These are phyloP conservation scores for Irpex sp. DNA, from an alignment of 1,284 basidiomycete genomes.

Conservation along the genomic window DNA sequence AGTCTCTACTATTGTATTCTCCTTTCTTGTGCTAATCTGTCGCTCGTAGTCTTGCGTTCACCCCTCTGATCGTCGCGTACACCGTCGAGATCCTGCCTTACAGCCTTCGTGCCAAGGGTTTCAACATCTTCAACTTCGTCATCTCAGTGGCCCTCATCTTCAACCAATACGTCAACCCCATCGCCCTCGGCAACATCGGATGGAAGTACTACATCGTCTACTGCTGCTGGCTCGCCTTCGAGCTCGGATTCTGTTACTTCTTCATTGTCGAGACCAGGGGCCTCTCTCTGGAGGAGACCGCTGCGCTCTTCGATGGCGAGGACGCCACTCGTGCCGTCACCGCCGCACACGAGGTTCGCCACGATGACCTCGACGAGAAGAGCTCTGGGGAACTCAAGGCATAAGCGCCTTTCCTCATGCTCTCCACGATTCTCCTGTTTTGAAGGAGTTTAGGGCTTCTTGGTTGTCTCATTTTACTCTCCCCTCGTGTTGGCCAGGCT, in stretches of 20 bases:
- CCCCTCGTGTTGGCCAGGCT: background rate
- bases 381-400: conserved; percentile 19
- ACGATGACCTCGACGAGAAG: conserved; percentile 33
- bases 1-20: conserved; percentile 19
- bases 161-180: conserved; percentile 80
- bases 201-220: conserved; percentile 71
- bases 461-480: background rate
- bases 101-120: conserved; percentile 71
- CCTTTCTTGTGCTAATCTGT: background rate
- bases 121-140: conserved; percentile 66
- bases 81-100: conserved; percentile 73
- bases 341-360: conserved; percentile 23
- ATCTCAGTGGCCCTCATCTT: conserved; percentile 68
- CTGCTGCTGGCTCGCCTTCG: conserved; percentile 63
- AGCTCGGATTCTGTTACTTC: conserved; percentile 60
- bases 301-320: conserved; percentile 69
- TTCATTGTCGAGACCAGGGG: conserved; percentile 72
- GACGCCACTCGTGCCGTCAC: conserved; percentile 33
- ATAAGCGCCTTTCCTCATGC: background rate
- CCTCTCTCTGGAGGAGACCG: conserved; percentile 71
- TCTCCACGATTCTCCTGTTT: background rate
- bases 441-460: background rate
- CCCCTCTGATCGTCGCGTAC: conserved; percentile 71
- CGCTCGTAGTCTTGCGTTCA: conserved; percentile 55
- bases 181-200: conserved; percentile 50